Evolutionary conservation across 1,139 yeast genomes (phyloP).

Genomic region (Lodderomyces beijingensis): DNA sequence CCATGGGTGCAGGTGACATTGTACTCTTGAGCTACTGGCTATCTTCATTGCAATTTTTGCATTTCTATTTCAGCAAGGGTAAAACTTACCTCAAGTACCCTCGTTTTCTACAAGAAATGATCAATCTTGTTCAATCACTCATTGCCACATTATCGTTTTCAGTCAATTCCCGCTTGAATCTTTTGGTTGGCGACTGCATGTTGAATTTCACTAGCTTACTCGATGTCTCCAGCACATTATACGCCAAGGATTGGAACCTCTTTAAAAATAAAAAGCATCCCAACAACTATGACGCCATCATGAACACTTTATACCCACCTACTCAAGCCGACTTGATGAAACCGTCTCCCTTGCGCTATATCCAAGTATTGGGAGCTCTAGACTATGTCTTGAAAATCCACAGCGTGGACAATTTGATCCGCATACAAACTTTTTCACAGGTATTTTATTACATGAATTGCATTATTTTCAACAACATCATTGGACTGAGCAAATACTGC

Average conservation of each 20-base stretch:
- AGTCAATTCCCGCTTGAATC: constrained; percentile 55
- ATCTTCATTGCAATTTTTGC: constrained; percentile 60
- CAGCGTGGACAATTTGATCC: constrained; percentile 69
- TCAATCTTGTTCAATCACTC: constrained; percentile 55
- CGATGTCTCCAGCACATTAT: constrained; percentile 55
- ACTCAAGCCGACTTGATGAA: constrained; percentile 55
- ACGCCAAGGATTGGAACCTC: constrained; percentile 73
- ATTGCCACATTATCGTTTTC: constrained; percentile 63
- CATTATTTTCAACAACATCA: constrained; percentile 66
- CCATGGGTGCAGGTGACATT: constrained; percentile 55
- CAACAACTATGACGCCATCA: constrained; percentile 61
- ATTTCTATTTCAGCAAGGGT: constrained; percentile 58
- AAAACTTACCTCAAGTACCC: constrained; percentile 54
- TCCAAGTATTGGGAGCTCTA: constrained; percentile 85
- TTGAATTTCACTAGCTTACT: constrained; percentile 62
- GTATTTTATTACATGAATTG: constrained; percentile 77
- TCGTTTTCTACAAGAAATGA: constrained; percentile 53
- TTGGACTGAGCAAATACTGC: constrained; percentile 61
- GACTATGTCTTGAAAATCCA: constrained; percentile 81
- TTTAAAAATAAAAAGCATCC: constrained; percentile 47
- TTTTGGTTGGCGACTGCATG: constrained; percentile 58
- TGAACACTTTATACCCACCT: constrained; percentile 71
- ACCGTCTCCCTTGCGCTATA: constrained; percentile 83
- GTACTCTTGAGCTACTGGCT: constrained; percentile 72
- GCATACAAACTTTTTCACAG: constrained; percentile 72